Evolutionary conservation across 306 rosid genomes (phyloP).

Genomic region (Malus sieversii): DNA sequence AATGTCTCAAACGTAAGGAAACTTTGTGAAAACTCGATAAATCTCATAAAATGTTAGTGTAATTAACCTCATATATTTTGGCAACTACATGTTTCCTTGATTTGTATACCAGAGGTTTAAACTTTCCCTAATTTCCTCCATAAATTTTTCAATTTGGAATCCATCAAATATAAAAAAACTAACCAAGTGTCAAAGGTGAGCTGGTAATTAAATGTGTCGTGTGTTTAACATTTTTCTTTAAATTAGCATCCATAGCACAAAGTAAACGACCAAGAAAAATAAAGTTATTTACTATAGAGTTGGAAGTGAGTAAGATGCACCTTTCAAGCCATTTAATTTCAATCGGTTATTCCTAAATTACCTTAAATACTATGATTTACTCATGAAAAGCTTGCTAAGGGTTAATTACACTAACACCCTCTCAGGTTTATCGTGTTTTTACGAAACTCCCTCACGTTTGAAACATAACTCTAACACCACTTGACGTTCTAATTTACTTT

Average conservation of each 20-base stretch:
- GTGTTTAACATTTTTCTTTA: background rate
- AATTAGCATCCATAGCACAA: background rate
- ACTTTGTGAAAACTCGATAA: too few relatives aligned
- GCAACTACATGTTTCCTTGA: background rate
- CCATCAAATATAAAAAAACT: background rate
- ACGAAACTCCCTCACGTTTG: too few relatives aligned
- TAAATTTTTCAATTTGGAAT: background rate
- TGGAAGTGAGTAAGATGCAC: background rate
- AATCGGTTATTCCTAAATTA: background rate
- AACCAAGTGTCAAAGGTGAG: background rate
- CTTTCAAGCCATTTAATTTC: too few relatives aligned
- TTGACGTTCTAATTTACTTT: too few relatives aligned
- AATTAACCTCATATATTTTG: background rate
- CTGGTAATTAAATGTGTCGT: background rate
- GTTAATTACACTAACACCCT: too few relatives aligned
- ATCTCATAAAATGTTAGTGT: too few relatives aligned
- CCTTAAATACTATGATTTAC: background rate
- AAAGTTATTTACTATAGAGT: background rate
- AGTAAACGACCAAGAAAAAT: background rate
- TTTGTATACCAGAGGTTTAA: background rate
- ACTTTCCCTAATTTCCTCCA: background rate
- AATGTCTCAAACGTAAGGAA: too few relatives aligned
- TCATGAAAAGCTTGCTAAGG: too few relatives aligned
- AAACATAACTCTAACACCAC: too few relatives aligned
- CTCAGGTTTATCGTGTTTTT: too few relatives aligned